Percentiles rank a stretch among this genome's conserved stretches.
These are phyloP conservation scores for Brassica hybrid DNA, from an alignment of 441 rosid genomes.

Conservation along the genomic window DNA sequence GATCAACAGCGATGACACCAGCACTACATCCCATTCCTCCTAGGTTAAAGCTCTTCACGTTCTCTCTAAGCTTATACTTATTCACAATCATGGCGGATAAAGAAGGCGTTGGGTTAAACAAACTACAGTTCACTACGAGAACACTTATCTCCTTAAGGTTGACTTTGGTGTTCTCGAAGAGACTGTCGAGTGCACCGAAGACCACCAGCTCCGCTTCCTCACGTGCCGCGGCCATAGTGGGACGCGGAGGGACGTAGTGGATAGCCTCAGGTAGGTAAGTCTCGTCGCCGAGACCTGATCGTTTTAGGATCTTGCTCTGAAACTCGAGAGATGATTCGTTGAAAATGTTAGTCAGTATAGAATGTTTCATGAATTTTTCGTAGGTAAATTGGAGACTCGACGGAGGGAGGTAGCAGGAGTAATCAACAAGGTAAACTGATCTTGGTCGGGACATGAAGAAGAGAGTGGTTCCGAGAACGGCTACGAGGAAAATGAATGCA, in stretches of 20 bases:
- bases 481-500: constrained; percentile 56
- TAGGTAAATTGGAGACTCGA: constrained; percentile 51
- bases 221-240: constrained; percentile 81
- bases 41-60: constrained; percentile 70
- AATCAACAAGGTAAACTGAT: constrained; percentile 75
- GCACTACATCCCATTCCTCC: constrained; percentile 99
- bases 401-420: constrained; percentile 79
- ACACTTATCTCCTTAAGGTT: constrained; percentile 82
- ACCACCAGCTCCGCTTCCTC: constrained; percentile 93
- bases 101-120: constrained; percentile 89
- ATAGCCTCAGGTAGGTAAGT: constrained; percentile 78
- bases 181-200: constrained; percentile 57
- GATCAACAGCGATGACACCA: constrained; percentile 81
- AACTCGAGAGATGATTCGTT: constrained; percentile 78
- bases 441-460: constrained; percentile 76
- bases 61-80: constrained; percentile 81
- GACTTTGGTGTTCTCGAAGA: constrained; percentile 61
- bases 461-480: constrained; percentile 57
- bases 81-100: constrained; percentile 84
- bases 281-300: constrained; percentile 92
- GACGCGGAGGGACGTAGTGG: constrained; percentile 70
- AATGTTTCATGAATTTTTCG: constrained; percentile 69
- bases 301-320: constrained; percentile 74
- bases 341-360: constrained; percentile 59
- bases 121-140: constrained; percentile 81